Conservation (phyloP, 2,329 filamentous ascomycete genomes). For the Claviceps fusiformis region DNA sequence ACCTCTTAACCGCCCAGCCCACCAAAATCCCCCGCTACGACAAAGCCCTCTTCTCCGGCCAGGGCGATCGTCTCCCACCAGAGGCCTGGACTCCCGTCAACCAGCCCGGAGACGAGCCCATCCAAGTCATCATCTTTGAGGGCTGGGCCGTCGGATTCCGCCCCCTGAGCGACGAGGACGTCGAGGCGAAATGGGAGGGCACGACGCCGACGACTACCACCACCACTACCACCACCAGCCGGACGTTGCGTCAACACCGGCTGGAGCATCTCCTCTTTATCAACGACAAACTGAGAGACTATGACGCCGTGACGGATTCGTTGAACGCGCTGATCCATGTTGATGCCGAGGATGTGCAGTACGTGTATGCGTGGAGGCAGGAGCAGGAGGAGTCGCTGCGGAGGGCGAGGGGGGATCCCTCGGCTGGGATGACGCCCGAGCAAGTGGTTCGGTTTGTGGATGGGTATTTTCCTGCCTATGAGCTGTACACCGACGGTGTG, state of each 20-base stretch:
- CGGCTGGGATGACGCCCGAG: slow-evolving; percentile 65
- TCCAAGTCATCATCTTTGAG: slow-evolving; percentile 64
- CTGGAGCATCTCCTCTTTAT: slow-evolving; percentile 37
- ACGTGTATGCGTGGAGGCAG: slow-evolving; percentile 73
- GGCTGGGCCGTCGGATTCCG: slow-evolving; percentile 87
- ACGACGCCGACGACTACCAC: slow-evolving; percentile 5
- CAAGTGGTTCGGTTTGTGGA: slow-evolving; percentile 64
- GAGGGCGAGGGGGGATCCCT: slow-evolving; percentile 39
- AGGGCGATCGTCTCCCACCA: slow-evolving; percentile 59
- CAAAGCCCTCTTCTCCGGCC: slow-evolving; percentile 63
- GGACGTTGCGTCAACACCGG: slow-evolving; percentile 32
- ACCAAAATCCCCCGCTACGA: slow-evolving; percentile 63
- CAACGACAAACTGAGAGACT: slow-evolving; percentile 32
- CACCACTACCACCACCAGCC: slow-evolving; percentile 22
- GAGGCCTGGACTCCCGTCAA: slow-evolving; percentile 48
- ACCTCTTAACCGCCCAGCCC: slow-evolving; percentile 37
- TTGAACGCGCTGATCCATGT: slow-evolving; percentile 44
- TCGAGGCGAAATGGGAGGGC: slow-evolving; percentile 36
- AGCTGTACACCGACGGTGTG: slow-evolving; percentile 50
- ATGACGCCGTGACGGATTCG: slow-evolving; percentile 34
- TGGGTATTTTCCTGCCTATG: slow-evolving; percentile 58
- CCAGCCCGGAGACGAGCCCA: slow-evolving; percentile 30
- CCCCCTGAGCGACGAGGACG: slow-evolving; percentile 36
- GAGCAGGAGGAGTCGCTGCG: slow-evolving; percentile 67
- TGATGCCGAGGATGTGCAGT: slow-evolving; percentile 57